These are phyloP conservation scores for Mycena crocata DNA, from an alignment of 768 basidiomycete species.

Conservation along the genomic window DNA sequence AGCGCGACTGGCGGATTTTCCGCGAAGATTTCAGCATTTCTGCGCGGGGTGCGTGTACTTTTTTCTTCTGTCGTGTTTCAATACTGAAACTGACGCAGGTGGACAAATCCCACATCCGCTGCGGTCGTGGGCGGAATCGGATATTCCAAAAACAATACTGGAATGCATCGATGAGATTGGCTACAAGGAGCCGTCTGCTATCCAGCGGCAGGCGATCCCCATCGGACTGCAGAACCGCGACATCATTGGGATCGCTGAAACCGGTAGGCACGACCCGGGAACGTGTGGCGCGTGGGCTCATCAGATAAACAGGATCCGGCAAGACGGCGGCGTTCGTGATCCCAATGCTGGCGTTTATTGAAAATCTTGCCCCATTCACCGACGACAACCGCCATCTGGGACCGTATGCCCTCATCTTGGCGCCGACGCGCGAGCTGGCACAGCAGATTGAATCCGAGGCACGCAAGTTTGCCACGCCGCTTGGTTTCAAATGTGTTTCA, in stretches of 20 bases:
- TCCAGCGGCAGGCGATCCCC: slow-evolving; percentile 99
- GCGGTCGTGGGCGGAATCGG: slow-evolving; percentile 91
- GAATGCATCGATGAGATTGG: slow-evolving; percentile 91
- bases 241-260: slow-evolving; percentile 98
- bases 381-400: slow-evolving; percentile 96
- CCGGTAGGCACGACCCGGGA: slow-evolving; percentile 65
- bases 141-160: slow-evolving; percentile 81
- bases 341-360: slow-evolving; percentile 96
- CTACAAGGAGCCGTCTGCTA: slow-evolving; percentile 96
- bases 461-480: slow-evolving; percentile 88
- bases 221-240: slow-evolving; percentile 97
- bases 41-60: slow-evolving; percentile 73
- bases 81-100: slow-evolving; percentile 61
- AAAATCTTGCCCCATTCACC: slow-evolving; percentile 82
- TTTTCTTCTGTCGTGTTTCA: background rate
- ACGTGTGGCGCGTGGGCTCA: slow-evolving; percentile 17
- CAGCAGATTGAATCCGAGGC: slow-evolving; percentile 97
- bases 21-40: slow-evolving; percentile 98
- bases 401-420: slow-evolving; percentile 92
- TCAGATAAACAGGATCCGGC: slow-evolving; percentile 79
- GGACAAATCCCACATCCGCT: slow-evolving; percentile 94
- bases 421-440: slow-evolving; percentile 97
- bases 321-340: slow-evolving; percentile 99
- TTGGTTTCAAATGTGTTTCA: slow-evolving; percentile 95
- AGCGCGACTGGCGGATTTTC: slow-evolving; percentile 99